Base-by-base conservation (phyloP, 768 basidiomycete genomes). In the Neoboletus brunneissimus region DNA sequence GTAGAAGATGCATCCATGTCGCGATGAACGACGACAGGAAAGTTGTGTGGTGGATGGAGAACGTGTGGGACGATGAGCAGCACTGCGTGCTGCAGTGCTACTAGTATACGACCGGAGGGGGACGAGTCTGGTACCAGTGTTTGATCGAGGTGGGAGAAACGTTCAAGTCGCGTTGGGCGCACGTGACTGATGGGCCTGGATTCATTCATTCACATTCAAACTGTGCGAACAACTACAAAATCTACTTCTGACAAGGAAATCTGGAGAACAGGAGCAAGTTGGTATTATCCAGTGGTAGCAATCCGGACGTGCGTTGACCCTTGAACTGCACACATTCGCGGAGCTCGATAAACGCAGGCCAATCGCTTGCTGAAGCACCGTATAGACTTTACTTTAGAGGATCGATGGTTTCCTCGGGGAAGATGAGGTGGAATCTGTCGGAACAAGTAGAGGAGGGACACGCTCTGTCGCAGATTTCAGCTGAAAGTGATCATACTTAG, bases 141-240 rank as follows among this genome's bases (percentile, higher is more conserved):
- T 55, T 32, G 60, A 70, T 70, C 66, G 57, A 57, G 45, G 40
- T 35, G 43, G 48, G 15, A 27, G 55, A 61, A 66, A 64, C 58
- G 67, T 63, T 62, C 60, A 58, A 59, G 63, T 63, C 72, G 72
- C 68, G 66, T 66, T 64, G 53, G 25, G 3, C 15, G 45, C 71
- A 72, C 71, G 71, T 72, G 71, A 72, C 67, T 35, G 22, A 54
- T 44, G 41, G n/a, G n/a, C 42, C 34, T 20, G 7, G 35, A 18
- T 38, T 40, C n/a, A 15, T 23, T 20, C 18, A 37, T 29, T 43
- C 20, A 31, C 37, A n/a, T 32, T 41, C 41, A 37, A 55, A 55
- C 22, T 43, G 12, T 31, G 31, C 47, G 15, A 25, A 23, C 34
- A 31, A 35, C 6, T 51, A 51, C 46, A 56, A 55, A 53, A 29